Percentiles rank a stretch among this genome's conserved stretches.
Evolutionary conservation across 202 grass and related monocot species (phyloP).

Genomic region (Cymbopogon flexuosus): DNA sequence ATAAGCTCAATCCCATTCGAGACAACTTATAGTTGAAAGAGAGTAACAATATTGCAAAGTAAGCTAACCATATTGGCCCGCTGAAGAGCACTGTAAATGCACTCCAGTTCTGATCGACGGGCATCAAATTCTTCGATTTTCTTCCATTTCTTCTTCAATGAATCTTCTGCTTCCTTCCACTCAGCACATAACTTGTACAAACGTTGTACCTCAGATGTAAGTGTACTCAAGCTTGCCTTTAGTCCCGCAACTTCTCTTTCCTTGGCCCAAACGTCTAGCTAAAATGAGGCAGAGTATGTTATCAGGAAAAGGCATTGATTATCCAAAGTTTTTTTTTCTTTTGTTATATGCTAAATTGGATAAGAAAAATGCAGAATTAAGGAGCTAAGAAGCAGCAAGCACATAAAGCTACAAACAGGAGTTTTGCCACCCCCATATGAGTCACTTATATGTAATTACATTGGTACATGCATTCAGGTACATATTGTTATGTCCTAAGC

Average conservation of each 20-base stretch:
- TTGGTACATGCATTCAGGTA: background rate
- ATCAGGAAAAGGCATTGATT: constrained; percentile 30
- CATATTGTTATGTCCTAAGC: background rate
- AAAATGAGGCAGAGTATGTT: constrained; percentile 22
- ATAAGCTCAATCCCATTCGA: constrained; percentile 2
- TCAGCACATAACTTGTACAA: constrained; percentile 87
- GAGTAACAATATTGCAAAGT: constrained; percentile 20
- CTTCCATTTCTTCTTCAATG: constrained; percentile 97
- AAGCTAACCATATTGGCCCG: constrained; percentile 70
- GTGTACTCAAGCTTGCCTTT: constrained; percentile 82
- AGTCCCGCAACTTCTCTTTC: constrained; percentile 98
- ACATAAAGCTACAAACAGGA: background rate
- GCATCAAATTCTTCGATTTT: constrained; percentile 96
- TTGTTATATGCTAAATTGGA: background rate
- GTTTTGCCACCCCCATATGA: background rate
- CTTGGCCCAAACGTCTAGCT: constrained; percentile 89
- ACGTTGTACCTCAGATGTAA: constrained; percentile 86
- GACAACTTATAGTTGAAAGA: constrained; percentile 28
- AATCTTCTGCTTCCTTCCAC: constrained; percentile 99
- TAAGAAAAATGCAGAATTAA: constrained; percentile 4
- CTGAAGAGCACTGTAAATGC: constrained; percentile 79
- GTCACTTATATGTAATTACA: background rate
- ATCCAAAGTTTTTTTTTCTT: background rate
- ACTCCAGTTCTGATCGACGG: constrained; percentile 82
- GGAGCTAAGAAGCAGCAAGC: constrained; percentile 20